A percentile compares a stretch with the other conserved stretches of the same genome.
Conservation (phyloP, 2,329 filamentous ascomycete genomes). For the Hansfordia pulvinata region DNA sequence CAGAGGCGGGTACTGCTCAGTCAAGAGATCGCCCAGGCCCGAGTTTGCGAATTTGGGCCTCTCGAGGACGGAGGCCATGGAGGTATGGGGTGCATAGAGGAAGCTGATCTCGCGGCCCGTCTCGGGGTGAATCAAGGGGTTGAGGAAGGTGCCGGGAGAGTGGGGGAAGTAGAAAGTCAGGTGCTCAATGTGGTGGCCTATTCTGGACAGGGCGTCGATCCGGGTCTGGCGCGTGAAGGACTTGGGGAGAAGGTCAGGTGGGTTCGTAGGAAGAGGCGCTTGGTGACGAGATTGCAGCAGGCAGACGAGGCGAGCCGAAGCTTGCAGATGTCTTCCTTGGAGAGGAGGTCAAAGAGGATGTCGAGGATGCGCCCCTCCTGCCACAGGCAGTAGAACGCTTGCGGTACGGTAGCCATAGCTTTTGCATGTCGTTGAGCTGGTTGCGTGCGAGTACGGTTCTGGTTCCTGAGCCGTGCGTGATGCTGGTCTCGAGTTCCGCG, state of each 20-base stretch:
- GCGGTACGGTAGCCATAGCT: conserved; percentile 35
- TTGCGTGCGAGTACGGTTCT: no score
- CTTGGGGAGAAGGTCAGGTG: conserved; percentile 57
- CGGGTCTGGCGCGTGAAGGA: conserved; percentile 64
- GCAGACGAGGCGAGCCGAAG: conserved; percentile 56
- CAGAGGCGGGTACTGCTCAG: conserved; percentile 75
- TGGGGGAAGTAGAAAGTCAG: conserved; percentile 69
- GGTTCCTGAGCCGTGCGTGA: no score
- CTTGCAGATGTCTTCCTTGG: conserved; percentile 38
- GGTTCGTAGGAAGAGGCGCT: conserved; percentile 54
- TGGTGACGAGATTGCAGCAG: conserved; percentile 57
- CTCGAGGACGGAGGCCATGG: conserved; percentile 44
- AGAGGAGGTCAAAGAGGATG: conserved; percentile 32
- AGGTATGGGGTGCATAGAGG: conserved; percentile 66
- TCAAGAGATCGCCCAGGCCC: conserved; percentile 68
- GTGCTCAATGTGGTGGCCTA: conserved; percentile 68
- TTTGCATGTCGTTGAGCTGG: conserved; percentile 32
- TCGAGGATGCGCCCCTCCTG: conserved; percentile 35
- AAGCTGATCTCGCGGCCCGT: conserved; percentile 71
- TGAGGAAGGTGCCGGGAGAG: conserved; percentile 64
- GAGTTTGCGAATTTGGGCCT: conserved; percentile 68
- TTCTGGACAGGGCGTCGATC: conserved; percentile 59
- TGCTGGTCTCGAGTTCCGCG: no score
- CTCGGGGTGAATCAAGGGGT: conserved; percentile 66
- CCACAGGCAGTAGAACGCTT: conserved; percentile 41